Conservation (phyloP, 208 protist species). For the Wallacemonas sp. region DNA sequence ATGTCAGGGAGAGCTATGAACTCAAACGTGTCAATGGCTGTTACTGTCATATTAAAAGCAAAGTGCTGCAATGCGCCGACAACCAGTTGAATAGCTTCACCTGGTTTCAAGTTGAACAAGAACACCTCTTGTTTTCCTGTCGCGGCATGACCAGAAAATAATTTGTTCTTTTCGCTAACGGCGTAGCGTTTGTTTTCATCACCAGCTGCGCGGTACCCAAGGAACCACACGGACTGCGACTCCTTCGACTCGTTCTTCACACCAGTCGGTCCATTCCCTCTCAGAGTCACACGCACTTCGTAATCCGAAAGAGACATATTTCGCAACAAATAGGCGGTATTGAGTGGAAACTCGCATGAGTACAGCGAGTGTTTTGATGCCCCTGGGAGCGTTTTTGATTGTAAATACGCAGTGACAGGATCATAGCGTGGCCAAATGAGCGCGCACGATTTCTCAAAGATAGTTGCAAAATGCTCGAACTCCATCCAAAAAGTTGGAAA, state of each 20-base stretch:
- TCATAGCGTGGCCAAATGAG: conserved; percentile 66
- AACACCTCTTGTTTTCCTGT: conserved; percentile 28
- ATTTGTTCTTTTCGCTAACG: conserved; percentile 44
- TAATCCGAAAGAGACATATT: conserved; percentile 28
- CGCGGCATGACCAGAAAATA: conserved; percentile 35
- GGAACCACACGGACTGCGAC: conserved; percentile 24
- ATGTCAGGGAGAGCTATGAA: conserved; percentile 26
- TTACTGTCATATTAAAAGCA: conserved; percentile 28
- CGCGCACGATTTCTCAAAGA: conserved; percentile 45
- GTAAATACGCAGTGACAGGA: conserved; percentile 33
- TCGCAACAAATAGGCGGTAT: conserved; percentile 54
- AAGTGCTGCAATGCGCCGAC: conserved; percentile 24
- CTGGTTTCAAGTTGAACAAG: conserved; percentile 35
- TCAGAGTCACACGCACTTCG: background rate
- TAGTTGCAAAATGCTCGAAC: conserved; percentile 54
- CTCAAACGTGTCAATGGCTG: conserved; percentile 20
- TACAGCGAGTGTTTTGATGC: conserved; percentile 11
- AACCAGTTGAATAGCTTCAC: conserved; percentile 51
- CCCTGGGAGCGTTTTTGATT: conserved; percentile 23
- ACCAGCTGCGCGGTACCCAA: conserved; percentile 14
- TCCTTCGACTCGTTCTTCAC: background rate
- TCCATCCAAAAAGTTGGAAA: conserved; percentile 56
- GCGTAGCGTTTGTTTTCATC: conserved; percentile 33
- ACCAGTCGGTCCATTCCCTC: too few species aligned
- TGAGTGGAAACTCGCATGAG: conserved; percentile 50